phyloP scores from a whole-genome alignment of 108 stramenopile species.

The Asterionellopsis glacialis region DNA sequence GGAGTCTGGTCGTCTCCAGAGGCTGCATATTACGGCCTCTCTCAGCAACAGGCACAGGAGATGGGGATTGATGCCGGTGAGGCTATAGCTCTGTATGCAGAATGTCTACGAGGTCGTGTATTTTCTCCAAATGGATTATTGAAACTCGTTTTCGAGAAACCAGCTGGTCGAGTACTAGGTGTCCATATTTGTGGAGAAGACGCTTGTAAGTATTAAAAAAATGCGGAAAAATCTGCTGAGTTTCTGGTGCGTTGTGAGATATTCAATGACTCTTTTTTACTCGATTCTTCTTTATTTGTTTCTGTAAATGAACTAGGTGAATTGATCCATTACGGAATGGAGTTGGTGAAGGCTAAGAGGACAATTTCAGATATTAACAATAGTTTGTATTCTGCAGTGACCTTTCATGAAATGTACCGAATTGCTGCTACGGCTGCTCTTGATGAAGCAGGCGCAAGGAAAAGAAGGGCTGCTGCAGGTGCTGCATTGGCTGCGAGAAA shows the following conservation, averaged over 20 bases:
- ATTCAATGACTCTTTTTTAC: neutral
- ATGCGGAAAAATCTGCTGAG: too few relatives aligned
- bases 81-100: slow-evolving; percentile 73
- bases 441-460: slow-evolving; percentile 45
- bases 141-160: slow-evolving; percentile 73
- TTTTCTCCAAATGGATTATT: slow-evolving; percentile 79
- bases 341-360: slow-evolving; percentile 60
- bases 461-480: slow-evolving; percentile 67
- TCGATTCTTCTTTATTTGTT: neutral
- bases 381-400: slow-evolving; percentile 71
- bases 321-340: slow-evolving; percentile 85
- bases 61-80: slow-evolving; percentile 67
- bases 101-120: slow-evolving; percentile 77
- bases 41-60: slow-evolving; percentile 57
- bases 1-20: slow-evolving; percentile 83
- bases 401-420: slow-evolving; percentile 78
- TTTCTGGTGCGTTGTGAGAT: too few relatives aligned
- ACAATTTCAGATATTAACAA: slow-evolving; percentile 55
- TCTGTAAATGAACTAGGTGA: slow-evolving; percentile 18
- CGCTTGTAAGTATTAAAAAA: slow-evolving; percentile 46
- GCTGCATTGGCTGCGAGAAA: slow-evolving; percentile 56
- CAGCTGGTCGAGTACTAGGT: slow-evolving; percentile 61
- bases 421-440: slow-evolving; percentile 57
- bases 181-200: slow-evolving; percentile 85
- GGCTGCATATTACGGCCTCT: slow-evolving; percentile 69